Evolutionary conservation across 148 eudicot species (phyloP).

Genomic region (Mesembryanthemum crystallinum): DNA sequence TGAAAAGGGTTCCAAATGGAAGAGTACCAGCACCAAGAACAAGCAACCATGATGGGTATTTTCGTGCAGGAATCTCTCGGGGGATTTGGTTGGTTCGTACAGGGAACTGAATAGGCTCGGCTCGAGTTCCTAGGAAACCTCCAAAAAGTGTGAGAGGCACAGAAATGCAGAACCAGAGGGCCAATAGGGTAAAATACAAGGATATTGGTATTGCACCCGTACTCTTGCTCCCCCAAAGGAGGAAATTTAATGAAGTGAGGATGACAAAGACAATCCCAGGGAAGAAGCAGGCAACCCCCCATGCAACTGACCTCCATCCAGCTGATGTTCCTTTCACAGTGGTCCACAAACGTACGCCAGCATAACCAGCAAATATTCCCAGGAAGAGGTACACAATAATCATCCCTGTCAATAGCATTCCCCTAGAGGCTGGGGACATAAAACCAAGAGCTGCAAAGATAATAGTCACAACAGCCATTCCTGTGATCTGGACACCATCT

Average conservation of each 20-base stretch:
- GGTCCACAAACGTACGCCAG: conserved; percentile 54
- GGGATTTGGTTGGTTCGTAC: conserved; percentile 61
- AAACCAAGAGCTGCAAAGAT: conserved; percentile 62
- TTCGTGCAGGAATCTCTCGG: conserved; percentile 55
- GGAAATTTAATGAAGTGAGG: conserved; percentile 46
- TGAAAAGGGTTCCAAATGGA: conserved; percentile 64
- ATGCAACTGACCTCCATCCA: conserved; percentile 67
- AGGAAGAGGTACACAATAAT: conserved; percentile 51
- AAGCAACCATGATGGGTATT: conserved; percentile 62
- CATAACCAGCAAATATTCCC: conserved; percentile 54
- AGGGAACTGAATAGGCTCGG: conserved; percentile 45
- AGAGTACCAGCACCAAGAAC: conserved; percentile 71
- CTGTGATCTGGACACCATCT: conserved; percentile 57
- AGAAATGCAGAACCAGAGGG: conserved; percentile 65
- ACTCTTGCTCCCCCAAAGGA: conserved; percentile 64
- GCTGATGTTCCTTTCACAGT: conserved; percentile 47
- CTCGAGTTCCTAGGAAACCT: conserved; percentile 52
- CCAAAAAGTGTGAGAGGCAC: conserved; percentile 66
- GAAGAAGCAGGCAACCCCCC: conserved; percentile 60
- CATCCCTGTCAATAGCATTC: conserved; percentile 60
- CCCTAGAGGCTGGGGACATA: conserved; percentile 70
- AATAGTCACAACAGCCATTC: conserved; percentile 63
- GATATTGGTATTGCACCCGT: conserved; percentile 64
- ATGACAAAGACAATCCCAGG: conserved; percentile 55
- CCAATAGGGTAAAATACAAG: conserved; percentile 44